These are phyloP conservation scores for Sporothrix phasma DNA, from an alignment of 2,329 filamentous ascomycete genomes.

Conservation along the genomic window DNA sequence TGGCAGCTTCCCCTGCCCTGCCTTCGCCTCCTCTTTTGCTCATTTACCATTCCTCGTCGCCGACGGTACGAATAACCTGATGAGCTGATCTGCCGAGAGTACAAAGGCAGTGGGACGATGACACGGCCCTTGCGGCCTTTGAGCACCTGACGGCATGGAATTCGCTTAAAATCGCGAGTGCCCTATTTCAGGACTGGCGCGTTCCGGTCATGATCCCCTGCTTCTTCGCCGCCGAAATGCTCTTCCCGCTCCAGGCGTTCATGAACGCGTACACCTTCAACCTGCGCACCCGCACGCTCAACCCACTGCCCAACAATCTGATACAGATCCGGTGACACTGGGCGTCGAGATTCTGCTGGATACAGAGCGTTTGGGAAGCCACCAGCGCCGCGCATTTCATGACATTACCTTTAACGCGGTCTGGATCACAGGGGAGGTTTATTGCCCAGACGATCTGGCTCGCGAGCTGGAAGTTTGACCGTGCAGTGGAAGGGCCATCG, in stretches of 20 bases:
- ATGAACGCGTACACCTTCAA: constrained; percentile 22
- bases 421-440: constrained; percentile 24
- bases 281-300: constrained; percentile 17
- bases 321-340: constrained; percentile 24
- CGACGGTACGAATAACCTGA: background rate
- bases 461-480: constrained; percentile 18
- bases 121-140: constrained; percentile 22
- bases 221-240: constrained; percentile 24
- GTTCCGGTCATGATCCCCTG: constrained; percentile 23
- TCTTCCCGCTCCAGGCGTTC: constrained; percentile 27
- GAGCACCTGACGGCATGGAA: constrained; percentile 22
- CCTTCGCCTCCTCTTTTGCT: background rate
- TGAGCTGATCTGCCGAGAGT: constrained; percentile 2
- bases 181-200: constrained; percentile 20
- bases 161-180: constrained; percentile 25
- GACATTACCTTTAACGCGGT: constrained; percentile 13
- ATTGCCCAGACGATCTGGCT: constrained; percentile 19
- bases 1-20: background rate
- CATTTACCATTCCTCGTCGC: background rate
- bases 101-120: too few species aligned
- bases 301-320: constrained; percentile 26
- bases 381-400: background rate
- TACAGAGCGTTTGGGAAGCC: background rate
- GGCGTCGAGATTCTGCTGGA: constrained; percentile 2
- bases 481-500: constrained; percentile 15